Conservation (phyloP, 768 basidiomycete genomes). For the Mycena crocata region DNA sequence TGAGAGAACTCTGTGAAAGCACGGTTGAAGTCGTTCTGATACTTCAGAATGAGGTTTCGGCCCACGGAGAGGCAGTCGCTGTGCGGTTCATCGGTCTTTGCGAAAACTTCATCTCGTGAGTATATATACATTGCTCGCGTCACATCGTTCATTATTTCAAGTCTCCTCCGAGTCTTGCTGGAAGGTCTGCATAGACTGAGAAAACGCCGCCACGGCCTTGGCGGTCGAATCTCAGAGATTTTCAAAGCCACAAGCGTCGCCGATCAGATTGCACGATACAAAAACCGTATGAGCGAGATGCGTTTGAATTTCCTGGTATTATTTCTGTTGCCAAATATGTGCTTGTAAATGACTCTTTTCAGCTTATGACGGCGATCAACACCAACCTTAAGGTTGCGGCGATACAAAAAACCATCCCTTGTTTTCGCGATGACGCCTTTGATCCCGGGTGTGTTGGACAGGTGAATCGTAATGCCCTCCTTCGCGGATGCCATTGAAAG, state of each 20-base stretch:
- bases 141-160: neutral
- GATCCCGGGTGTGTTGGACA: neutral
- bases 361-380: constrained; percentile 4
- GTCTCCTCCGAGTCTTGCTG: neutral
- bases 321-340: neutral
- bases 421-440: neutral
- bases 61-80: neutral
- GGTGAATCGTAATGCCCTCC: neutral
- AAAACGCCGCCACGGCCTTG: neutral
- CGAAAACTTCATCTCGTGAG: neutral
- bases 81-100: neutral
- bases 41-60: neutral
- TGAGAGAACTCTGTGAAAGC: constrained; percentile 5
- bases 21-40: neutral
- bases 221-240: neutral
- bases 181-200: neutral
- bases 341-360: neutral
- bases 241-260: neutral
- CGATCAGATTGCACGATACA: neutral
- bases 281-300: neutral
- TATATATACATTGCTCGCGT: neutral
- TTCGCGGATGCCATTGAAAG: too few relatives aligned
- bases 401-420: neutral
- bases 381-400: neutral
- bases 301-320: constrained; percentile 6